These are phyloP conservation scores for Fraxinus dipetala DNA, from an alignment of 305 asterid species.

Conservation along the genomic window DNA sequence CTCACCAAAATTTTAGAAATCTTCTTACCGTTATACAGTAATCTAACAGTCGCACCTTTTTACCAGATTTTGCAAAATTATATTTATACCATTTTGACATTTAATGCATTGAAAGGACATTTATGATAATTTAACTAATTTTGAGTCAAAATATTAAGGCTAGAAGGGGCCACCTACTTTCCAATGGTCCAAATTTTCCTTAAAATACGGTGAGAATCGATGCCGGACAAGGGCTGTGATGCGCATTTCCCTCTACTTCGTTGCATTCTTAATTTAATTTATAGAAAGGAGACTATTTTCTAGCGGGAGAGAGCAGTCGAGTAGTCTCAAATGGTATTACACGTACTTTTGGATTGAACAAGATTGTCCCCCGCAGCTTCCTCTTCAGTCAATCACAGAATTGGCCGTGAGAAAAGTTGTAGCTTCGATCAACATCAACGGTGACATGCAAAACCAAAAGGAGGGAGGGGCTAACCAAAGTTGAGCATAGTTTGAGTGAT, in stretches of 20 bases:
- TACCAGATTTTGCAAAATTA: no score
- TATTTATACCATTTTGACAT: no score
- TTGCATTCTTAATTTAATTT: background rate
- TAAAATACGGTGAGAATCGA: no score
- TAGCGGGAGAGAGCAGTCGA: background rate
- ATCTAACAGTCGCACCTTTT: no score
- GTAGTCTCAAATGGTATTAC: background rate
- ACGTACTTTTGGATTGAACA: background rate
- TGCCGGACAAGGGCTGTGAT: no score
- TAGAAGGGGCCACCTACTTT: no score
- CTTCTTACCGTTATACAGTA: no score
- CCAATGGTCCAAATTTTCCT: no score
- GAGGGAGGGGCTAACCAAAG: background rate
- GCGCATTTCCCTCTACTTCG: background rate
- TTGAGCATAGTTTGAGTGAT: background rate
- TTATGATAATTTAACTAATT: no score
- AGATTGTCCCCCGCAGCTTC: background rate
- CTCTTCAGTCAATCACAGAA: background rate
- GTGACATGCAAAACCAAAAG: background rate
- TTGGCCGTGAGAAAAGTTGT: background rate
- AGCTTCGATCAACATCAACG: background rate
- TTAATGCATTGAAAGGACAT: no score
- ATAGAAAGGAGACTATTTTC: background rate
- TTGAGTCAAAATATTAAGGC: no score
- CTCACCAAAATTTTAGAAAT: no score